Evolutionary conservation across 2,329 filamentous ascomycete genomes (phyloP).

Genomic region (Mycosphaerelloides madeirae): DNA sequence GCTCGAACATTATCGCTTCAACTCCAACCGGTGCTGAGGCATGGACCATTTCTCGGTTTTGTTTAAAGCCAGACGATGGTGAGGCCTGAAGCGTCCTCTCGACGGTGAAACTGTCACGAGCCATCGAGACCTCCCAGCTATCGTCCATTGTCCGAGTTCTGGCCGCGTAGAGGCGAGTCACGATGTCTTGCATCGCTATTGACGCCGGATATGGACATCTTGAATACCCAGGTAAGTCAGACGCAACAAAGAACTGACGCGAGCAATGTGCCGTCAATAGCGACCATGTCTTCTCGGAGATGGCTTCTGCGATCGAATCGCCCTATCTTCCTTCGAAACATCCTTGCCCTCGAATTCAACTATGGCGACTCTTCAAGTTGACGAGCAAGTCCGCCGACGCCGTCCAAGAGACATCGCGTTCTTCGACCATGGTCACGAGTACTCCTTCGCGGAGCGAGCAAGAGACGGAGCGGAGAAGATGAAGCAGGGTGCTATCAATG

Average conservation of each 20-base stretch:
- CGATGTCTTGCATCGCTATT: not conserved
- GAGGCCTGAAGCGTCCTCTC: too few species aligned
- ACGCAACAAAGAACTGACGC: not conserved
- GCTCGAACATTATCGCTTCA: too few species aligned
- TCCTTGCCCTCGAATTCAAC: not conserved
- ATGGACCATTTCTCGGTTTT: too few species aligned
- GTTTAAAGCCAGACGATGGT: too few species aligned
- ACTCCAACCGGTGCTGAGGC: too few species aligned
- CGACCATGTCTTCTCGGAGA: not conserved
- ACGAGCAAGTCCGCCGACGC: not conserved
- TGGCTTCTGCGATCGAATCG: too few species aligned
- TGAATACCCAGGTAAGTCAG: not conserved
- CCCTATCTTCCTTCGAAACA: not conserved
- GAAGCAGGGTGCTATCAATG: not conserved
- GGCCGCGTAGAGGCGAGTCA: not conserved
- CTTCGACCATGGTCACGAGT: conserved; percentile 1
- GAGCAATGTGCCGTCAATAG: not conserved
- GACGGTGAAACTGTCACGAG: too few species aligned
- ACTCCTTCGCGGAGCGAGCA: not conserved
- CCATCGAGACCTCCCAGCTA: not conserved
- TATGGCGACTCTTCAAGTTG: not conserved
- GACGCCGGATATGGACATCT: not conserved
- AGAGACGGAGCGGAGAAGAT: not conserved
- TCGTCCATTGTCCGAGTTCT: not conserved
- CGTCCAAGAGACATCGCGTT: not conserved